A percentile compares a stretch with the other conserved stretches of the same genome.
Conservation (phyloP, 2,329 filamentous ascomycete species). For the Penicillium occitanis region DNA sequence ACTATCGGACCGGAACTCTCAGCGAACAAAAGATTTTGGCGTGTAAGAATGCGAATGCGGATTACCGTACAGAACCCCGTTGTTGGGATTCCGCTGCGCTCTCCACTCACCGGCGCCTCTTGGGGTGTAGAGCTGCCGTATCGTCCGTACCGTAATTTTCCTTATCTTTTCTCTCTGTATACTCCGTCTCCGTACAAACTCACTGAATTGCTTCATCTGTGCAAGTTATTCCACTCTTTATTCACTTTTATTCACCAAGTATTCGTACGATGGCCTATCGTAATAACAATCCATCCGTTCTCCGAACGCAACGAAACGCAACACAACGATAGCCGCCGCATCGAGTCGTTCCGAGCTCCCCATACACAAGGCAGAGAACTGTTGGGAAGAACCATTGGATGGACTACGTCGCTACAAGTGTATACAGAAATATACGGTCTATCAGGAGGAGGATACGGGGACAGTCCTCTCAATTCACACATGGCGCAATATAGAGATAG, state of each 20-base stretch:
- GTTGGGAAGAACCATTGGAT: background rate
- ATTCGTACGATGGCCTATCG: too few relatives aligned
- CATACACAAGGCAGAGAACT: background rate
- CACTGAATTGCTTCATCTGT: background rate
- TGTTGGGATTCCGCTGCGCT: conserved; percentile 24
- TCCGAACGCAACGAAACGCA: background rate
- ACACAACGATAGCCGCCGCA: background rate
- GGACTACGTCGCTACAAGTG: background rate
- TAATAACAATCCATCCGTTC: background rate
- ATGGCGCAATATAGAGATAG: background rate
- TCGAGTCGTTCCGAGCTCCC: background rate
- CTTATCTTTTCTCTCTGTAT: background rate
- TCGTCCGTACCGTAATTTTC: conserved; percentile 17
- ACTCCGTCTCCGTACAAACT: background rate
- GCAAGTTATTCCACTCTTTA: background rate
- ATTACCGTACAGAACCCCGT: conserved; percentile 22
- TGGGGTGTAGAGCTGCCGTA: conserved; percentile 29
- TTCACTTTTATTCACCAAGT: background rate
- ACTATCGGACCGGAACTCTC: conserved; percentile 24
- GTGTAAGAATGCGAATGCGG: conserved; percentile 1
- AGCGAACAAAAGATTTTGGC: conserved; percentile 21
- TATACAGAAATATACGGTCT: background rate
- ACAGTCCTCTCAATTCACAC: background rate
- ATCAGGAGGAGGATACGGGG: background rate
- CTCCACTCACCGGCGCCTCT: conserved; percentile 37